Base-by-base conservation (phyloP, 2,329 filamentous ascomycete genomes). In the Conoideocrella luteorostrata region DNA sequence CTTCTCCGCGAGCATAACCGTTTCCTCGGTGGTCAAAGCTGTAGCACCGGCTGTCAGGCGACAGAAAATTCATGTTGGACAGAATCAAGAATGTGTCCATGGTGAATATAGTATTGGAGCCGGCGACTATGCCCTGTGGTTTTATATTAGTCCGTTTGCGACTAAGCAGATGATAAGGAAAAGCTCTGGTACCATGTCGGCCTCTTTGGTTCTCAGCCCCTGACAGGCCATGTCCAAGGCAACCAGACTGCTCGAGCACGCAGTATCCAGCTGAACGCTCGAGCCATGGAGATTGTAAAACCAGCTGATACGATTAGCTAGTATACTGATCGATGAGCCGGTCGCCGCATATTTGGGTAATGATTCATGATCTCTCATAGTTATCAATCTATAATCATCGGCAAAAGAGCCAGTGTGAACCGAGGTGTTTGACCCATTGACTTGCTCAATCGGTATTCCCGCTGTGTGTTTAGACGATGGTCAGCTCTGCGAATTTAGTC, bases 1-100 rank as follows among this genome's bases (percentile, higher is more conserved):
- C 64, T 7, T 68, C 65, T 1, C 51, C 61, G 3, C 52, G 55
- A 2, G 54, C 60, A 38, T 66, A 68, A 0, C 64, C 64, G 47
- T 65, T 54, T 0, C 62, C 64, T 2, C 43, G 41, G 1, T 42
- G 50, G 24, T 64, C 57, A 40, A 66, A 68, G 3, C 61, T 59
- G 28, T 60, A 55, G 43, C 62, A 66, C 3, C 43, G 50, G 2
- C 46, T 49, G 1, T 43, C 48, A 2, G 50, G 47, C 4, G 51
- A 58, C 3, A 55, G 40, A n/a, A 56, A 44, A 38, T 55, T 51
- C 13, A 43, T 36, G 1, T 43, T 51, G 34, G 41, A 44, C 33
- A 56, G 45, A 52, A 55, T 45, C 39, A 45, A 46, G 10, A 49
- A 47, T 11, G 45, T 38, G 0, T 52, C 58, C 10, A 20, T n/a